Conservation (phyloP, 129 eudicot genomes). For the Logfia minima region DNA sequence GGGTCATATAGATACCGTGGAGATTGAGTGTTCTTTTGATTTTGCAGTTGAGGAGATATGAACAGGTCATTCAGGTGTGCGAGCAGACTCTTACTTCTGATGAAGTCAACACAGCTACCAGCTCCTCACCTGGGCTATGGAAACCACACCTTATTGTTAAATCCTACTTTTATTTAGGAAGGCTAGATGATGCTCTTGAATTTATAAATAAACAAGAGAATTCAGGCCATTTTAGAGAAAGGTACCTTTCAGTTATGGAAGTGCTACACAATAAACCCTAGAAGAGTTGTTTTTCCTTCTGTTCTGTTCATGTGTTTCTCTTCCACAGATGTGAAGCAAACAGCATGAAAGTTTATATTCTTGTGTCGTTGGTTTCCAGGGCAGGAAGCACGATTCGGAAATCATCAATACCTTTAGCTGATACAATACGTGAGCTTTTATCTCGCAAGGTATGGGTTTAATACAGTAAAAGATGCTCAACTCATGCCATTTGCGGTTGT, state of each 20-base stretch:
- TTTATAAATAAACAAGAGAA: constrained; percentile 70
- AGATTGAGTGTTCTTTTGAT: constrained; percentile 1
- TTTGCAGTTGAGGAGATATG: constrained; percentile 73
- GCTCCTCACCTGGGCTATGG: constrained; percentile 33
- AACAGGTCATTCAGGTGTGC: constrained; percentile 71
- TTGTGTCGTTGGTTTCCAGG: constrained; percentile 39
- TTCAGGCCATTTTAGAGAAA: constrained; percentile 30
- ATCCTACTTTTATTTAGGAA: constrained; percentile 76
- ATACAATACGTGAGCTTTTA: constrained; percentile 59
- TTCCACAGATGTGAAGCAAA: neutral
- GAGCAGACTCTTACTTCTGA: constrained; percentile 56
- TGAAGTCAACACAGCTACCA: constrained; percentile 34
- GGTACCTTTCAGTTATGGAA: constrained; percentile 27
- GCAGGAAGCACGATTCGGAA: constrained; percentile 42
- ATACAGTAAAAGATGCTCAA: neutral
- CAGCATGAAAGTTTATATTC: neutral
- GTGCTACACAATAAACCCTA: neutral
- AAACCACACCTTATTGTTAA: constrained; percentile 45
- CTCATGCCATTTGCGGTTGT: no score
- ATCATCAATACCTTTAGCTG: constrained; percentile 62
- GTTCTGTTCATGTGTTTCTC: neutral
- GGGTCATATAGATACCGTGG: neutral
- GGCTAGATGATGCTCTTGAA: constrained; percentile 73
- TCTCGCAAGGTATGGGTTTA: constrained; percentile 56
- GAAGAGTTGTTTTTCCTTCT: neutral